Base-by-base conservation (phyloP, 1,284 basidiomycete species). In the Microbotryomycetes sp. region DNA sequence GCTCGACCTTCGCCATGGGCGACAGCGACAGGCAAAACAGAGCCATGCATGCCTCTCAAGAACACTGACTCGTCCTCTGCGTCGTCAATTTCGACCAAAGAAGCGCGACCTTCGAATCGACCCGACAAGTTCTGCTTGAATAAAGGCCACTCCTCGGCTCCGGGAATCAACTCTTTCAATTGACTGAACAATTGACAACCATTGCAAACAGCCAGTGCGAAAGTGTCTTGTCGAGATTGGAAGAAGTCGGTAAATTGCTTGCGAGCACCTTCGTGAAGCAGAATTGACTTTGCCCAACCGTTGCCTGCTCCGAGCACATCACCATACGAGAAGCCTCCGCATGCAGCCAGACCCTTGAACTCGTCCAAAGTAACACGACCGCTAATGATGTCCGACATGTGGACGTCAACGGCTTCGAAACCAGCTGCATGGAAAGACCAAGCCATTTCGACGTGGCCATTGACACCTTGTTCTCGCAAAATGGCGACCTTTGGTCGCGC, bases 291-390 rank as follows among this genome's bases (percentile, higher is more conserved):
- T 6, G 94, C 93, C 96, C 96, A 99, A 36, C 96, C 96, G 73
- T 88, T 92, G 16, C 94, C 96, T 5, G 96, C 94, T 42, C 96
- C 94, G 12, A 99, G 83, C 15, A 98, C 94, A 76, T 98, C 94
- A 57, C 94, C 96, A 74, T 97, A 99, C 14, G 93, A 97, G 81
- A 99, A 99, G 6, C 94, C 94, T 62, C 94, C 94, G 73, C 93
- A 97, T 0, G 94, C 94, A 2, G 89, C 94, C 58, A 98, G 75
- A 60, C 96, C 96, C 42, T 83, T 82, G 81, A 97, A 97, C 52
- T 77, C 76, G 6, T 76, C 65, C 23, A 99, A 81, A 48, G 80
- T 81, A 52, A 86, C 77, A 15, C 74, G 74, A 52, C 90, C 89
- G 36, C 80, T 80, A 70, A 98, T 85, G 74, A 99, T 84, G 75